phyloP scores from a whole-genome alignment of 2,329 filamentous ascomycete genomes.

The Fusarium stilboides region DNA sequence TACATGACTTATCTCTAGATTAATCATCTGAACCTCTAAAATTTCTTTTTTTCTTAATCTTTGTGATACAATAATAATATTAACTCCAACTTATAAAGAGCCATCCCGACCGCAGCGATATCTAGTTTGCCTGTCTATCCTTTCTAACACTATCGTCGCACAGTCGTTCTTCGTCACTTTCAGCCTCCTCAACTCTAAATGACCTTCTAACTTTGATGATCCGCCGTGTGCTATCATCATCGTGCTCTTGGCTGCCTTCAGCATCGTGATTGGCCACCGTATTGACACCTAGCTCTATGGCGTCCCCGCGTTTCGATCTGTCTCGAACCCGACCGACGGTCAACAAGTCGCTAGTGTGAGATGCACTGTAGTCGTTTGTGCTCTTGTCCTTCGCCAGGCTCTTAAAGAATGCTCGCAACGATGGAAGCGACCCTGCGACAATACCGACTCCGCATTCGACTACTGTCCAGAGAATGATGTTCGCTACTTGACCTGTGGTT shows the following conservation, averaged over 20 bases:
- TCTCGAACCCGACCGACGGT: constrained; percentile 1
- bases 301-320: neutral
- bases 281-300: neutral
- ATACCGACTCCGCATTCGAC: constrained; percentile 15
- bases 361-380: constrained; percentile 5
- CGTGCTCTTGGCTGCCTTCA: neutral
- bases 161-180: constrained; percentile 1
- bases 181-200: neutral
- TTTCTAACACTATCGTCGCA: neutral
- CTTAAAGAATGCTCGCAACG: constrained; percentile 9
- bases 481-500: constrained; percentile 3
- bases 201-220: constrained; percentile 1
- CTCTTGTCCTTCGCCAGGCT: constrained; percentile 8
- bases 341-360: constrained; percentile 1
- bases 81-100: too few relatives aligned
- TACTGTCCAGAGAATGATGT: constrained; percentile 23
- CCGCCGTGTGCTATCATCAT: constrained; percentile 1
- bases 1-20: too few relatives aligned
- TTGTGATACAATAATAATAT: too few relatives aligned
- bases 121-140: neutral
- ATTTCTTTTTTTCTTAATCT: too few relatives aligned
- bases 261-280: neutral
- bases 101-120: too few relatives aligned
- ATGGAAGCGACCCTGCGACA: constrained; percentile 16
- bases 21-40: too few relatives aligned